phyloP scores from a whole-genome alignment of 371 early-diverging fungal genomes.

The Paraphysoderma sedebokerense region DNA sequence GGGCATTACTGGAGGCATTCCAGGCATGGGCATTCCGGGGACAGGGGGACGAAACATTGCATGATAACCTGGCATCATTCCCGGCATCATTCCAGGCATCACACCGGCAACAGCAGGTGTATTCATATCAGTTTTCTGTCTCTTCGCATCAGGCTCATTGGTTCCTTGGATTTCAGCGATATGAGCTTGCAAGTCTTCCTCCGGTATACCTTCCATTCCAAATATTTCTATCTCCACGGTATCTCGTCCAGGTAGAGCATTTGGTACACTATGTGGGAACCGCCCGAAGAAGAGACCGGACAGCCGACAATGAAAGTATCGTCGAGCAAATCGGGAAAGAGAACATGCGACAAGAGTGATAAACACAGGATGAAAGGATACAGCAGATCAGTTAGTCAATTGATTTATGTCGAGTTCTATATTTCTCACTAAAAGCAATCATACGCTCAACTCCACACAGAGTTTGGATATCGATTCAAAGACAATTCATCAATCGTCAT shows the following conservation, averaged over 20 bases:
- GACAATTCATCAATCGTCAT: too few relatives aligned
- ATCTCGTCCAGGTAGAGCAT: conserved; percentile 72
- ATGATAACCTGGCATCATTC: too few relatives aligned
- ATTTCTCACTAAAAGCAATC: too few relatives aligned
- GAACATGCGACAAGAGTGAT: neutral
- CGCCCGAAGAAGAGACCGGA: too few relatives aligned
- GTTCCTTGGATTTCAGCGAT: conserved; percentile 23
- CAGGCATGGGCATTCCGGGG: too few relatives aligned
- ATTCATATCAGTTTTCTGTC: neutral
- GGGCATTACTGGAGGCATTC: too few relatives aligned
- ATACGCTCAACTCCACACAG: too few relatives aligned
- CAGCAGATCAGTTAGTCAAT: too few relatives aligned
- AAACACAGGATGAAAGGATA: neutral
- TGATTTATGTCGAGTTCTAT: too few relatives aligned
- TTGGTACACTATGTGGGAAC: conserved; percentile 53
- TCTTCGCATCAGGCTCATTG: conserved; percentile 1
- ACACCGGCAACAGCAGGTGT: neutral
- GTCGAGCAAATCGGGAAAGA: neutral
- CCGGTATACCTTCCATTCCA: conserved; percentile 89
- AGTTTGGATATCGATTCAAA: too few relatives aligned
- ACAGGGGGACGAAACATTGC: too few relatives aligned
- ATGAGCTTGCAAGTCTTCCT: conserved; percentile 53
- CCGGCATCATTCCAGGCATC: too few relatives aligned
- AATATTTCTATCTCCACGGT: conserved; percentile 75
- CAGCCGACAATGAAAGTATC: neutral